Conservation (phyloP, 768 basidiomycete species). For the Serendipita sp. region DNA sequence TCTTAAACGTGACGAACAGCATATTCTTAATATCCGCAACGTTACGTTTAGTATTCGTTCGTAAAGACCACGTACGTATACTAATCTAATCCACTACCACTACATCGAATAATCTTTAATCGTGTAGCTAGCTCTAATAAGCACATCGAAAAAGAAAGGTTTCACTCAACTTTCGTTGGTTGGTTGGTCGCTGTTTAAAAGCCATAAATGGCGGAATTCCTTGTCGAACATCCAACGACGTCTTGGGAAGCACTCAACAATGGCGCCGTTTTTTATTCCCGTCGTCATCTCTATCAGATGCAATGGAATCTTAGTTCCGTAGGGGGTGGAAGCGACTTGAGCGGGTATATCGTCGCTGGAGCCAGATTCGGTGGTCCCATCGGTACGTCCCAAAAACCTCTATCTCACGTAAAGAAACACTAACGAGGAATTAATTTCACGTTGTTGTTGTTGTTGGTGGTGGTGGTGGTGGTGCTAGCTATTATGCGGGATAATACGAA, state of each 20-base stretch:
- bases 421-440: background rate
- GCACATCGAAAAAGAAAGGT: no score
- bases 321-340: conserved; percentile 29
- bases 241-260: conserved; percentile 87
- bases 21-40: no score
- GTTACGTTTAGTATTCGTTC: no score
- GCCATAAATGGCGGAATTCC: background rate
- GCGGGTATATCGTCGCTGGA: conserved; percentile 64
- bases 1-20: no score
- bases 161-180: no score
- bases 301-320: conserved; percentile 49
- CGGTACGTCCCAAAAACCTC: conserved; percentile 32
- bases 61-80: no score
- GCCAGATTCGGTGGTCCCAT: conserved; percentile 81
- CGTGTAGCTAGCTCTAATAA: no score
- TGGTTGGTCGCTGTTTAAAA: no score
- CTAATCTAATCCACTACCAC: no score
- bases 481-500: conserved; percentile 76
- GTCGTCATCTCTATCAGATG: conserved; percentile 71
- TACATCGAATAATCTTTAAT: no score
- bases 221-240: conserved; percentile 43
- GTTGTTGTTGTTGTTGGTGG: no score
- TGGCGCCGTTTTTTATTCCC: conserved; percentile 71
- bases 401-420: background rate
- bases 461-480: conserved; percentile 41